Percentiles rank a stretch among this genome's conserved stretches.
Evolutionary conservation across 2,329 filamentous ascomycete genomes (phyloP).

Genomic region (Penicillium aurantiogriseum): DNA sequence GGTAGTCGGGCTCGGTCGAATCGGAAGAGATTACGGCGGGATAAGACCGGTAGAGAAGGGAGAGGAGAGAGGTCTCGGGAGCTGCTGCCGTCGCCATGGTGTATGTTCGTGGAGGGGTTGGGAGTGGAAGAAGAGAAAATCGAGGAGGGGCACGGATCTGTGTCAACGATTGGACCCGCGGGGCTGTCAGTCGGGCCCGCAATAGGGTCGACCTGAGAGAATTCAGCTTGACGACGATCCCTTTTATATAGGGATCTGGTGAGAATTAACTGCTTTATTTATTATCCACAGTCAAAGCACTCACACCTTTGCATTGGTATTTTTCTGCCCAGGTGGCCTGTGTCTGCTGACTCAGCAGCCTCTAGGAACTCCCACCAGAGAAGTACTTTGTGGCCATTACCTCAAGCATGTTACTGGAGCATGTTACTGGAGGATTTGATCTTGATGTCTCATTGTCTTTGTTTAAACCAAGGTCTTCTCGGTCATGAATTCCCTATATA

Average conservation of each 20-base stretch:
- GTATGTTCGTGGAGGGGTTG: slow-evolving; percentile 26
- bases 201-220: slow-evolving; percentile 21
- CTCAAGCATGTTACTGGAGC: not conserved
- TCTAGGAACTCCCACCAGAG: too few relatives aligned
- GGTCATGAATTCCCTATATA: not conserved
- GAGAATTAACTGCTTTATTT: not conserved
- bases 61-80: slow-evolving; percentile 44
- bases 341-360: slow-evolving; percentile 6
- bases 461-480: not conserved
- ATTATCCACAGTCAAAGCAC: not conserved
- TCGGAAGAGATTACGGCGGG: slow-evolving; percentile 40
- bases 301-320: not conserved
- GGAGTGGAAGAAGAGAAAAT: slow-evolving; percentile 25
- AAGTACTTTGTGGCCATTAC: too few relatives aligned
- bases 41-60: slow-evolving; percentile 47
- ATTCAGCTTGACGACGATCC: slow-evolving; percentile 21
- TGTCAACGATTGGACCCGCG: slow-evolving; percentile 28
- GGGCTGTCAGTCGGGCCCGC: slow-evolving; percentile 26
- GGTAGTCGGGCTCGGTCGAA: slow-evolving; percentile 44
- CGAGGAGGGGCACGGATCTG: slow-evolving; percentile 32
- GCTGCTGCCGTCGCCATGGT: slow-evolving; percentile 35
- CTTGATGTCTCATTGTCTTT: not conserved
- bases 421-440: not conserved
- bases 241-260: slow-evolving; percentile 8
- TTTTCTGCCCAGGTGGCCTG: not conserved